Percentiles rank a stretch among this genome's conserved stretches.
These are phyloP conservation scores for Mycena epipterygia DNA, from an alignment of 768 basidiomycete species.

Conservation along the genomic window DNA sequence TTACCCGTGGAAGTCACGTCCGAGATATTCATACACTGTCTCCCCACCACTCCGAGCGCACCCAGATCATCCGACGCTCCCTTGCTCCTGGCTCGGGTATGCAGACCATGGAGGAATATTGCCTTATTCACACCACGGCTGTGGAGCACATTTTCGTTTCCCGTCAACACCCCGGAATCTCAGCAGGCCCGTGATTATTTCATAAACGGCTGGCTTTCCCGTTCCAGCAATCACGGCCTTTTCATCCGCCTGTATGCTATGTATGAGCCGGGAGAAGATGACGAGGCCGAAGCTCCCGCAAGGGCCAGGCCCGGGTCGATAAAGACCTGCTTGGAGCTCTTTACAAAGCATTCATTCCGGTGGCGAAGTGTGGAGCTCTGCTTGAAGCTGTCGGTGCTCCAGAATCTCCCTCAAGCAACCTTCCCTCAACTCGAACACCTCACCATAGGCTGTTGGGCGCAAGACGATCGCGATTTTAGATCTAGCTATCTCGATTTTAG, in stretches of 20 bases:
- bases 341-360: neutral
- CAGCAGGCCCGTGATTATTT: neutral
- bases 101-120: conserved; percentile 46
- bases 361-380: neutral
- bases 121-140: conserved; percentile 44
- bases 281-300: neutral
- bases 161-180: neutral
- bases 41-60: conserved; percentile 6
- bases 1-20: conserved; percentile 42
- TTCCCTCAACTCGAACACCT: neutral
- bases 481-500: neutral
- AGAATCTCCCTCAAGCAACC: neutral
- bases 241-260: neutral
- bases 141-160: conserved; percentile 36
- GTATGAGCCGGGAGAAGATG: neutral
- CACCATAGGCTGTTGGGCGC: neutral
- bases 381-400: neutral
- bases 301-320: neutral
- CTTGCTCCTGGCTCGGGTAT: conserved; percentile 42
- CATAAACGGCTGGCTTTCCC: neutral
- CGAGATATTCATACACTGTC: conserved; percentile 42
- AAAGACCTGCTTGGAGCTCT: neutral
- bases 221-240: neutral
- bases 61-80: conserved; percentile 34
- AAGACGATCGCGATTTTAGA: neutral